These are phyloP conservation scores for Achaetomium macrosporum DNA, from an alignment of 2,329 filamentous ascomycete species.

Conservation along the genomic window DNA sequence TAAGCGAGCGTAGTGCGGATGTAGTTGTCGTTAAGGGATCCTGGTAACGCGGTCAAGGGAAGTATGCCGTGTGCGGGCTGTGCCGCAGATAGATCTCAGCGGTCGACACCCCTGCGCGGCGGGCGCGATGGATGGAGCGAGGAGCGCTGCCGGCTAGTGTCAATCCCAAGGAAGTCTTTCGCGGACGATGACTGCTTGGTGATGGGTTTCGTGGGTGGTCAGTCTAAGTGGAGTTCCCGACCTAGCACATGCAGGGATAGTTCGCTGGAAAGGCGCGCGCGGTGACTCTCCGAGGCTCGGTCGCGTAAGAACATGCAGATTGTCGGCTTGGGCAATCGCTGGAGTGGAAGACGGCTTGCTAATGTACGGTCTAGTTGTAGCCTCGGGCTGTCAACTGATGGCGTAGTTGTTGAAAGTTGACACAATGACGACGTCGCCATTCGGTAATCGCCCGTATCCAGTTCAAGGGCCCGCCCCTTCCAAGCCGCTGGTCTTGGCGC, in stretches of 20 bases:
- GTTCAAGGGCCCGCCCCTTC: not conserved
- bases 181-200: slow-evolving; percentile 2
- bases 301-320: not conserved
- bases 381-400: not conserved
- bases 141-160: not conserved
- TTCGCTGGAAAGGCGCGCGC: slow-evolving; percentile 12
- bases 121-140: slow-evolving; percentile 4
- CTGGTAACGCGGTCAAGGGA: not conserved
- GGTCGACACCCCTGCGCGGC: not conserved
- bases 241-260: slow-evolving; percentile 11
- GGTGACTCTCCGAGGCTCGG: slow-evolving; percentile 1
- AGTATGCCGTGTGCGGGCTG: not conserved
- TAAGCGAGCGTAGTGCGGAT: not conserved
- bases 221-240: slow-evolving; percentile 12
- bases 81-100: not conserved
- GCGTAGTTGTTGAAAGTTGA: slow-evolving; percentile 1
- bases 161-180: not conserved
- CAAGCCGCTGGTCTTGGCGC: not conserved
- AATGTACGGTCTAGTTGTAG: not conserved
- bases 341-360: not conserved
- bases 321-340: not conserved
- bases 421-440: slow-evolving; percentile 15
- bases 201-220: slow-evolving; percentile 16
- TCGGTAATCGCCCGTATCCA: slow-evolving; percentile 7
- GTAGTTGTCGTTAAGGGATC: not conserved